Base-by-base conservation (phyloP, 441 rosid species). In the Erodium texanum region DNA sequence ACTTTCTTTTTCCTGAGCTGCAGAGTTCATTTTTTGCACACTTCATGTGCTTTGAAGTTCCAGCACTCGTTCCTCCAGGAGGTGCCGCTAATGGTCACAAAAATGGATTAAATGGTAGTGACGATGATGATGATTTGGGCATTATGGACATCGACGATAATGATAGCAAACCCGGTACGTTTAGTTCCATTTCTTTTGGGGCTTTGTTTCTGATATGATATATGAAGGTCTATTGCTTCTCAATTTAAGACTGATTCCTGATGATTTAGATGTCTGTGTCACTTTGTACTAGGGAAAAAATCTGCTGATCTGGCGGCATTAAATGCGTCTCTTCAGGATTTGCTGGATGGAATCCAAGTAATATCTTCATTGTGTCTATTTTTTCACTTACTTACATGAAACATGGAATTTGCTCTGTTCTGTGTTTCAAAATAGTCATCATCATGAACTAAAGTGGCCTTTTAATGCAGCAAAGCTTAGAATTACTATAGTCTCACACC, bases 21-120 rank as follows among this genome's bases (percentile, higher is more conserved):
- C 88, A 95, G 99, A 95, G 99, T 82, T 92, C 98, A 64, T 95
- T 92, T 76, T 92, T 92, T 78, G 99, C 99, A 50, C 99, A 92
- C 80, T 89, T 90, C 80, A 92, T 95, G 99, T 95, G 99, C 89
- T 95, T 90, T 71, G 97, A 95, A 79, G 98, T 95, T 72, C 96
- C 98, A 72, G 91, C 94, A 62, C 96, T 94, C 79, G 98, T 84
- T 73, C 97, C 99, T 29, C 94, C 93, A 32, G 95, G 89, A 79
- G 89, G 92, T 71, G 64, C 74, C 66, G 83, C 84, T 69, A 87
- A 84, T 84, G 95, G 87, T 72, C 81, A 75, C 73, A 90, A 74
- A 82, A 75, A 52, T 74, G 89, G 80, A 74, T 72, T 85, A 69
- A 72, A 79, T 83, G 91, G 82, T 27, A 24, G 12, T 12, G 87